Conservation (phyloP, 1,284 basidiomycete species). For the Tetrapyrgos nigripes region DNA sequence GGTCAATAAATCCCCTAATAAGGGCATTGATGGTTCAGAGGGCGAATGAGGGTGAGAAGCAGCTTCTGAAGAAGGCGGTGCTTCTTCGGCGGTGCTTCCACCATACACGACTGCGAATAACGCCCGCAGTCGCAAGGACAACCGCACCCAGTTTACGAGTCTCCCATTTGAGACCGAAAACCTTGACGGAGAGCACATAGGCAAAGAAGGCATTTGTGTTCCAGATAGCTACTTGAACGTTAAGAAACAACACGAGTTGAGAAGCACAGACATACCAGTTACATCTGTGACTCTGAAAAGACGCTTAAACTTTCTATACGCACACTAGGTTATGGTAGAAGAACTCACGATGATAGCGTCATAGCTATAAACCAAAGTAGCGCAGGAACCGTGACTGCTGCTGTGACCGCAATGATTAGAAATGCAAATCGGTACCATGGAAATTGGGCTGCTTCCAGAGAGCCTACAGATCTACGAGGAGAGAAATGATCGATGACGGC, state of each 20-base stretch:
- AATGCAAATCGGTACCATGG: constrained; percentile 51
- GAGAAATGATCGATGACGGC: constrained; percentile 62
- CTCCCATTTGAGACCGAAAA: constrained; percentile 68
- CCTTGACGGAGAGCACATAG: constrained; percentile 72
- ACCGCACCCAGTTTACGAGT: constrained; percentile 70
- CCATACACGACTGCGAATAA: constrained; percentile 80
- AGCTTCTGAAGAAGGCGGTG: constrained; percentile 11
- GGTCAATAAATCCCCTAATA: constrained; percentile 80
- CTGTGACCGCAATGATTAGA: constrained; percentile 56
- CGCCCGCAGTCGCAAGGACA: constrained; percentile 76
- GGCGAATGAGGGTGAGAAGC: constrained; percentile 17
- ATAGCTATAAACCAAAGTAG: constrained; percentile 79
- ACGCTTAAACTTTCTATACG: constrained; percentile 15
- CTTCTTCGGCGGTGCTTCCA: constrained; percentile 47
- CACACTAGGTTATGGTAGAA: constrained; percentile 15
- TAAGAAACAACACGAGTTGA: background rate
- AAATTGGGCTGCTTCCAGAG: constrained; percentile 37
- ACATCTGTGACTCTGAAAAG: constrained; percentile 73
- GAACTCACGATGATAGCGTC: constrained; percentile 72
- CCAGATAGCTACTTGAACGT: constrained; percentile 71
- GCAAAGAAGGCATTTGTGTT: constrained; percentile 88
- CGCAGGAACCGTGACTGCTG: constrained; percentile 65
- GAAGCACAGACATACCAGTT: constrained; percentile 49
- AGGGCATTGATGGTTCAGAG: constrained; percentile 51
- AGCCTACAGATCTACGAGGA: constrained; percentile 25